phyloP scores from a whole-genome alignment of 441 rosid genomes.

The Populus hybrid region DNA sequence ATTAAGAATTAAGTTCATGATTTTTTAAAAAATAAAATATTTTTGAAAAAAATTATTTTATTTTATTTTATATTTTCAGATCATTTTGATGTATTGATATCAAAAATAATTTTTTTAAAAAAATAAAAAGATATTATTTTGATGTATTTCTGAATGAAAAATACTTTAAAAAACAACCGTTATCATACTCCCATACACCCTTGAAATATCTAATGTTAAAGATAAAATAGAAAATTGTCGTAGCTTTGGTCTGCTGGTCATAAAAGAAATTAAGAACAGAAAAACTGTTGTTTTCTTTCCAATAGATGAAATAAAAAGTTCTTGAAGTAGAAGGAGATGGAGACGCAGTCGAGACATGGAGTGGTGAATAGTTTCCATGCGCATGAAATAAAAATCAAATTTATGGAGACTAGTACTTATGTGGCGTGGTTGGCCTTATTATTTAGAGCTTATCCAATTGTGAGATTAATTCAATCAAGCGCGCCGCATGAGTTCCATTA shows the following conservation, averaged over 20 bases:
- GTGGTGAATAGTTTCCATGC: neutral
- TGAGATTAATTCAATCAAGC: neutral
- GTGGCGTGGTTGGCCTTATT: neutral
- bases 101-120: too few relatives aligned
- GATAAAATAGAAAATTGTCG: neutral
- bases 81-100: rapidly evolving
- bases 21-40: too few relatives aligned
- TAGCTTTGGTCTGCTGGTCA: neutral
- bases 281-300: too few relatives aligned
- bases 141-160: too few relatives aligned
- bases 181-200: rapidly evolving
- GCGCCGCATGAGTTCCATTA: neutral
- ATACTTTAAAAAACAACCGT: too few relatives aligned
- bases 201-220: neutral
- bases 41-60: too few relatives aligned
- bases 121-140: too few relatives aligned
- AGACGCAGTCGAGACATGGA: neutral
- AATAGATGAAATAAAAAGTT: too few relatives aligned
- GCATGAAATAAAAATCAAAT: neutral
- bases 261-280: too few relatives aligned
- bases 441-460: neutral
- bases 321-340: too few relatives aligned
- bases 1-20: too few relatives aligned
- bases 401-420: neutral
- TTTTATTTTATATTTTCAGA: too few relatives aligned